Base-by-base conservation (phyloP, 2,329 filamentous ascomycete genomes). In the Ploettnerulaceae sp. region DNA sequence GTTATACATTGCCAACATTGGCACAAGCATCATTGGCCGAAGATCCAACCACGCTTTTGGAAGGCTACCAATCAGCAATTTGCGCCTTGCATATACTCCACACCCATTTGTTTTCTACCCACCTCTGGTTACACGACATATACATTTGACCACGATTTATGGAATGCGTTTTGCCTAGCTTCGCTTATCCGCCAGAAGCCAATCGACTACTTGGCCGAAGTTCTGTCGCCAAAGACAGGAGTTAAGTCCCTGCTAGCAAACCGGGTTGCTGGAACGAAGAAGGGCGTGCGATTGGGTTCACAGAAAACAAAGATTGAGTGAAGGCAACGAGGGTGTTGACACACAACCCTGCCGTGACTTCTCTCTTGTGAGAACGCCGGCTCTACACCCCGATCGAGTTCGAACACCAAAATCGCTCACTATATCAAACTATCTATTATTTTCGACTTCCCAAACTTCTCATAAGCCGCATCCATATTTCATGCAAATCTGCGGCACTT, bases 181-280 rank as follows among this genome's bases (percentile, higher is more conserved):
- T 40, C 37, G 37, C 25, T 31, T 28, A 40, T n/a, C n/a, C n/a
- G 14, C 3, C 17, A 20, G 37, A 18, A 40, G 25, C 37, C 24
- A 40, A 29, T 29, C 21, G 25, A 20, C 12, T 4, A 17, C 9
- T 21, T 9, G 15, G 17, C 8, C 14, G 4, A 5, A 14, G 14
- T 31, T 21, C 37, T 26, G 21, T 29, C 17, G 22, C 21, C 25
- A 29, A 18, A 29, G 12, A 29, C 37, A 14, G 15, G 5, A 26
- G n/a, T 18, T 28, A 11, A 17, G 22, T 39, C 24, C n/a, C 17
- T n/a, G 37, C 25, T 18, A 20, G 25, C 29, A 26, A 22, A 38
- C 25, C 38, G 7, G 33, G 38, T 37, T 43, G 7, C 38, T 43
- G 39, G 38, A 25, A 32, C 26, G 7, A 18, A 20, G 26, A 24